Base-by-base conservation (phyloP, 2,329 filamentous ascomycete genomes). In the Elsinoe ampelina region DNA sequence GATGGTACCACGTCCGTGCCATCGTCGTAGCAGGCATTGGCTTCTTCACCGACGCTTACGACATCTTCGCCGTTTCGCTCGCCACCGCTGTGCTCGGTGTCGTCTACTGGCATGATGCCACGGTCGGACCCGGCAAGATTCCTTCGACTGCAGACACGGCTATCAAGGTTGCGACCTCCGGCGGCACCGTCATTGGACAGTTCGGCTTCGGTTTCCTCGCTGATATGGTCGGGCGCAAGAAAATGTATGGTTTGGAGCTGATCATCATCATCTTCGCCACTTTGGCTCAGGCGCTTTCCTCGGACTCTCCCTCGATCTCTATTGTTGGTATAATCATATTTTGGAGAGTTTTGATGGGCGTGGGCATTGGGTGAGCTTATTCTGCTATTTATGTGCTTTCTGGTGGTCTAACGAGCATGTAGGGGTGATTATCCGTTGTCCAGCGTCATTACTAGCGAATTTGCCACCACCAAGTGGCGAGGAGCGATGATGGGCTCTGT, bases 401-500 rank as follows among this genome's bases (percentile, higher is more conserved):
- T 5, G 26, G 26, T 5, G 26, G 26, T 30, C 26, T 30, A 30
- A 30, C 35, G 77, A 89, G 58, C 86, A 86, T 30, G 88, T 90
- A 52, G 88, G 62, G 88, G 87, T 62, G 67, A 93, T 66, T 93
- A 92, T 67, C 88, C 89, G 5, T 76, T 95, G 7, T 89, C 84
- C 48, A 86, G 85, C 19, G 86, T 92, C 62, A 93, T 93, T 65
- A 92, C 88, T 5, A 89, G 88, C 4, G 88, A 93, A 75, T 93
- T 93, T 65, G 87, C 88, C 10, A 91, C 86, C 3, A 92, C 87
- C 55, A 89, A 86, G 71, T 91, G 87, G 83, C 77, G 88, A 70
- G 88, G 87, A 63, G 87, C 87, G 61, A 93, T 93, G 85, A 91
- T 95, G 84, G 86, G 82, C 34, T 79, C 86, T 13, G 88, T 93